These are phyloP conservation scores for Trypanosoma cruzi DNA, from an alignment of 208 protist genomes.

Conservation along the genomic window DNA sequence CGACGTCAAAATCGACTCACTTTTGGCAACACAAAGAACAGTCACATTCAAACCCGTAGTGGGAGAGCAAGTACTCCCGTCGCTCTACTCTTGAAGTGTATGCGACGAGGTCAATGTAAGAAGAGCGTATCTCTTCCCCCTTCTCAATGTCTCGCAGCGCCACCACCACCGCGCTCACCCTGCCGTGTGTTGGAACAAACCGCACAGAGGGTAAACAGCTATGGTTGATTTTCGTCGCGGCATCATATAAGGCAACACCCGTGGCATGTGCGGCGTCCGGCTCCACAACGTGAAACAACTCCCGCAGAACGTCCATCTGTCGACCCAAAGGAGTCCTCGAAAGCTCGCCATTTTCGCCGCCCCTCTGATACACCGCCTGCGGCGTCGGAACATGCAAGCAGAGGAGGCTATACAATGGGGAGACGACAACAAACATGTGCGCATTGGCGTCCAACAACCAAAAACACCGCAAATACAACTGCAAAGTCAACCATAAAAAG, in stretches of 20 bases:
- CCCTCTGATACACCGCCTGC: slow-evolving; percentile 1
- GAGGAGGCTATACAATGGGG: slow-evolving; percentile 44
- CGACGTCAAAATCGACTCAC: neutral
- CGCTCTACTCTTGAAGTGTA: slow-evolving; percentile 20
- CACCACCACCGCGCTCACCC: slow-evolving; percentile 36
- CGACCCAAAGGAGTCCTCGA: neutral
- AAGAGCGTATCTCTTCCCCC: slow-evolving; percentile 46
- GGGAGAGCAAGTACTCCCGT: slow-evolving; percentile 29
- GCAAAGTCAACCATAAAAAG: slow-evolving; percentile 32
- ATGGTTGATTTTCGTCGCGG: slow-evolving; percentile 59
- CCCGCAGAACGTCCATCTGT: slow-evolving; percentile 10
- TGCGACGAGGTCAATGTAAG: slow-evolving; percentile 41
- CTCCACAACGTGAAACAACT: slow-evolving; percentile 16
- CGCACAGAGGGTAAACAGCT: slow-evolving; percentile 51
- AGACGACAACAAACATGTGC: slow-evolving; percentile 54
- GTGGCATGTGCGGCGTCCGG: slow-evolving; percentile 27
- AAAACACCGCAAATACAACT: slow-evolving; percentile 47
- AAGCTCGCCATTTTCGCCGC: neutral
- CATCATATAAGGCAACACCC: slow-evolving; percentile 50
- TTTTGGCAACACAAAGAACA: slow-evolving; percentile 35
- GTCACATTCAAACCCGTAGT: slow-evolving; percentile 53
- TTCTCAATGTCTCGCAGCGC: slow-evolving; percentile 35
- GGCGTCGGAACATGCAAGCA: slow-evolving; percentile 22
- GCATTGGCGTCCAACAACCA: slow-evolving; percentile 53
- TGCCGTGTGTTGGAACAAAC: slow-evolving; percentile 40